Base-by-base conservation (phyloP, 2,329 filamentous ascomycete genomes). In the Pestalotiopsis sp. region DNA sequence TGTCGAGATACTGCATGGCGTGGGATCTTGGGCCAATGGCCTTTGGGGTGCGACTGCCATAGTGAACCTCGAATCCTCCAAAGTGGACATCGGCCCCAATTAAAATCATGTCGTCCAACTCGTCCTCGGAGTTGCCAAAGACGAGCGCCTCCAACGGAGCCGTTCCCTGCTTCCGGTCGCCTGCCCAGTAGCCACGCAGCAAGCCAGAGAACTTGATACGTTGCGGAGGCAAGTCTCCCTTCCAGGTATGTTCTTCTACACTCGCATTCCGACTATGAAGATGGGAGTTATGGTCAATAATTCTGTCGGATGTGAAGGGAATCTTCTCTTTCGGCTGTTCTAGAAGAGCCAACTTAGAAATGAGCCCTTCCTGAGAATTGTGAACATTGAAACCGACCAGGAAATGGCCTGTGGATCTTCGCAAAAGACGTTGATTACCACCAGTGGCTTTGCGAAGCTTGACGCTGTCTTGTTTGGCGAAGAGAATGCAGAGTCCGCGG, bases 11-110 rank as follows among this genome's bases (percentile, higher is more conserved):
- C n/a, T 39, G 59, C 36, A 62, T 62, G 9, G 59, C 59, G 12
- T 62, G 31, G 13, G 36, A 14, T 23, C 59, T 62, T 6, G 59
- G 59, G 36, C 59, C 59, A 41, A 39, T 41, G 3, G 36, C 11
- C 13, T 31, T 25, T 20, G 59, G n/a, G 27, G 17, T 3, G 5
- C 59, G 59, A 5, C 11, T 62, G n/a, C 23, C 59, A 39, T 62
- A 62, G n/a, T 41, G 59, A 39, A 62, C 36, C 36, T 62, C 59
- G 59, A 62, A 62, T 13, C 59, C 12, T 39, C 36, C 59, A 38
- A 62, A 41, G n/a, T 62, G 59, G 23, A 41, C 59, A 39, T 62
- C 59, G 5, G 59, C 59, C 12, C 59, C 17, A 39, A 62, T 62
- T 7, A 36, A 36, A 11, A 12, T 25, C 2, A 41, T 62, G 4